Percentiles rank a stretch among this genome's conserved stretches.
Evolutionary conservation across 352 stramenopile genomes (phyloP).

Genomic region (Phytophthora parvispora): DNA sequence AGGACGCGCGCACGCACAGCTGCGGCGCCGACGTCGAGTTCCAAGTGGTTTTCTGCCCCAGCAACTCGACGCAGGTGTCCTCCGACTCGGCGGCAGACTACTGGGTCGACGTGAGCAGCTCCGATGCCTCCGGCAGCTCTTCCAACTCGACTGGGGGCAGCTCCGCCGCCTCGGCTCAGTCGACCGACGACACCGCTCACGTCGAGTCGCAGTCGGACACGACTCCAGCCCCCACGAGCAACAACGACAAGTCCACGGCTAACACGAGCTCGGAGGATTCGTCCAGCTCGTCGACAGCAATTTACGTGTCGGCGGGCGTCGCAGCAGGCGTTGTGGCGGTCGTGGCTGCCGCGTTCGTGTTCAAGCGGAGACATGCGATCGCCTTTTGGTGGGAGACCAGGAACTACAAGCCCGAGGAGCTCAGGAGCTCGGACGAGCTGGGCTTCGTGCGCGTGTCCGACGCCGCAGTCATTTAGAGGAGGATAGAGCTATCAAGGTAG

Average conservation of each 20-base stretch:
- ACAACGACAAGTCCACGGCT: constrained; percentile 7
- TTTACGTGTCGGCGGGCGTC: constrained; percentile 25
- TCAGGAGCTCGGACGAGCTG: constrained; percentile 39
- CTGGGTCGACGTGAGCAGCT: constrained; percentile 25
- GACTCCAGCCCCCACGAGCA: constrained; percentile 1
- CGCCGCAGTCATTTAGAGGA: constrained; percentile 22
- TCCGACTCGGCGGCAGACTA: constrained; percentile 29
- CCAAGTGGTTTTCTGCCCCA: constrained; percentile 66
- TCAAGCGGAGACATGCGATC: constrained; percentile 27
- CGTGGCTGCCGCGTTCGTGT: constrained; percentile 24
- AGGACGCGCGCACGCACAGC: constrained; percentile 74
- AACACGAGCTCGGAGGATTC: constrained; percentile 15
- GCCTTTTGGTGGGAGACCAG: constrained; percentile 29
- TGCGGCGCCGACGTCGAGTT: constrained; percentile 63
- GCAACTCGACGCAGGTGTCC: constrained; percentile 13
- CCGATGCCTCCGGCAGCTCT: constrained; percentile 7
- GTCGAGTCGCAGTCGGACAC: constrained; percentile 19
- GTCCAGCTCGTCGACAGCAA: constrained; percentile 16
- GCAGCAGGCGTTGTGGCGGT: constrained; percentile 32
- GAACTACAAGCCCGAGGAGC: constrained; percentile 16
- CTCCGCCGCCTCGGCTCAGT: constrained; percentile 8
- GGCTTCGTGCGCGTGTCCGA: constrained; percentile 39
- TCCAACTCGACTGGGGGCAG: constrained; percentile 7
- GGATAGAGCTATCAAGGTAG: background rate
- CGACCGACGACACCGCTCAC: constrained; percentile 1